Evolutionary conservation across 805 yeast genomes (phyloP).

Genomic region (Zygosaccharomyces bisporus): DNA sequence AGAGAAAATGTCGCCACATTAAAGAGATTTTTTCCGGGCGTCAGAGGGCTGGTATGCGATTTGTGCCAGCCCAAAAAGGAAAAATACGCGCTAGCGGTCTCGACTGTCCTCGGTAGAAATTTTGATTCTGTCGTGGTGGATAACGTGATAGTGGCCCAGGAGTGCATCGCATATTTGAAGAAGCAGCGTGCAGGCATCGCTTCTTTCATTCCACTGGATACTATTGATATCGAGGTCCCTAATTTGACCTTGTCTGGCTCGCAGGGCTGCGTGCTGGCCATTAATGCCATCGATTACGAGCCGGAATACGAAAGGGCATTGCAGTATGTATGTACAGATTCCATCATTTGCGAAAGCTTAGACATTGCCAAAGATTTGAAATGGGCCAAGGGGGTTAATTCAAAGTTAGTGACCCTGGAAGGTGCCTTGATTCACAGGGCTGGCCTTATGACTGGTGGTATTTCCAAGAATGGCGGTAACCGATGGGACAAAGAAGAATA

Average conservation of each 20-base stretch:
- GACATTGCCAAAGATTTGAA: constrained; percentile 65
- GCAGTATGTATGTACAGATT: constrained; percentile 71
- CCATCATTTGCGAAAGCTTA: constrained; percentile 72
- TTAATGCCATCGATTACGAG: constrained; percentile 73
- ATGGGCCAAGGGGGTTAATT: constrained; percentile 57
- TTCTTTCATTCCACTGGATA: constrained; percentile 83
- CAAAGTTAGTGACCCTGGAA: constrained; percentile 72
- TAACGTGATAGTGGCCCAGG: constrained; percentile 58
- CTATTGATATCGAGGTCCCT: constrained; percentile 69
- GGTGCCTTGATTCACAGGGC: constrained; percentile 83
- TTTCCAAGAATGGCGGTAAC: constrained; percentile 42
- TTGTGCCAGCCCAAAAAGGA: constrained; percentile 72
- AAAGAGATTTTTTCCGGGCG: constrained; percentile 77
- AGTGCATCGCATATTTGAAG: constrained; percentile 74
- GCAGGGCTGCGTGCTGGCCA: constrained; percentile 41
- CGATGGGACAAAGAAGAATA: constrained; percentile 75
- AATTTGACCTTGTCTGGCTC: constrained; percentile 20
- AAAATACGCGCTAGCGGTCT: constrained; percentile 68
- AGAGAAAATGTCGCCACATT: constrained; percentile 70
- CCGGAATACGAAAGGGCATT: constrained; percentile 68
- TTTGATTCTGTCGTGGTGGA: constrained; percentile 86
- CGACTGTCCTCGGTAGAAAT: constrained; percentile 72
- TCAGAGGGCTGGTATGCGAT: constrained; percentile 76
- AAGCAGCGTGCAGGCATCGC: constrained; percentile 83
- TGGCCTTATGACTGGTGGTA: constrained; percentile 93